These are phyloP conservation scores for Paramecium biaurelia DNA, from an alignment of 73 alveolate species.

Conservation along the genomic window DNA sequence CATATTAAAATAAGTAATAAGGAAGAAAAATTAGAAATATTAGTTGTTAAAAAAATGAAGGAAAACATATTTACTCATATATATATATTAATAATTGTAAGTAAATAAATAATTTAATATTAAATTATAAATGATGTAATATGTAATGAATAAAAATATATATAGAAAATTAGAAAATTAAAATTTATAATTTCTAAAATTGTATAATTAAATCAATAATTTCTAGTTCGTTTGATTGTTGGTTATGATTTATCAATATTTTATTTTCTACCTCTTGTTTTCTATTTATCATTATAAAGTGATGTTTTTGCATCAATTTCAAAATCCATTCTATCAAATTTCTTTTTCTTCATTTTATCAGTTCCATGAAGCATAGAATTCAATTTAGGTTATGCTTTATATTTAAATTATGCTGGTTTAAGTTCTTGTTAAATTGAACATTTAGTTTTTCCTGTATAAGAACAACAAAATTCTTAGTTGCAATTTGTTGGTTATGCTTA, in stretches of 20 bases:
- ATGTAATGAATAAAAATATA: neutral
- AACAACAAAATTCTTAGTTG: neutral
- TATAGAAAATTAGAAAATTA: neutral
- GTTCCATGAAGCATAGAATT: constrained; percentile 36
- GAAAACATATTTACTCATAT: neutral
- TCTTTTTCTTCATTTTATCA: constrained; percentile 14
- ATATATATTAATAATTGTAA: no score
- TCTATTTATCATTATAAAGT: neutral
- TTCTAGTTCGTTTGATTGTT: neutral
- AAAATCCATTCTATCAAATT: neutral
- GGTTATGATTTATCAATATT: neutral
- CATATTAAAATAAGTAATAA: neutral
- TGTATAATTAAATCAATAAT: neutral
- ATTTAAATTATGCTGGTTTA: neutral
- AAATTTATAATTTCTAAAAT: neutral
- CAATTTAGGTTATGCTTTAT: neutral
- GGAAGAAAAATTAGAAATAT: neutral
- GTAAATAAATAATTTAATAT: no score
- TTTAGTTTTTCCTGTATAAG: constrained; percentile 31
- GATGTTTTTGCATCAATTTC: neutral
- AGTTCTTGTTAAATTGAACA: neutral
- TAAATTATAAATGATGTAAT: no score
- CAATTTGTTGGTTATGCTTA: neutral
- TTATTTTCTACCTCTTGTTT: neutral
- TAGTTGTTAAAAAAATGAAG: neutral